phyloP scores from a whole-genome alignment of 805 yeast genomes.

The Osmozyma mogii region DNA sequence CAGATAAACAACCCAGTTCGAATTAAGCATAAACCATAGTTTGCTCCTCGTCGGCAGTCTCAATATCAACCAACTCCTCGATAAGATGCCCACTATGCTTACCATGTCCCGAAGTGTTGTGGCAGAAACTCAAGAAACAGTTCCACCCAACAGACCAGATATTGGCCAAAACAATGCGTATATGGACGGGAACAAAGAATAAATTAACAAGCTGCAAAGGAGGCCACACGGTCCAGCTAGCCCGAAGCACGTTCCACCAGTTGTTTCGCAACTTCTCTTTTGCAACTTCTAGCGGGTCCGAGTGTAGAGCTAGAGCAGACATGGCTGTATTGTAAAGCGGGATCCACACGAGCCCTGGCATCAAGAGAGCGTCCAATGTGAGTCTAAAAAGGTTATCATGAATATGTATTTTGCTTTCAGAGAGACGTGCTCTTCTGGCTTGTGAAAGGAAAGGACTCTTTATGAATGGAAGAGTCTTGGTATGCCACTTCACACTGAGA shows the following conservation, averaged over 20 bases:
- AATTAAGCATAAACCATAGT: constrained; percentile 23
- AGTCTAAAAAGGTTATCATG: constrained; percentile 20
- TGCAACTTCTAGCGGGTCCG: constrained; percentile 25
- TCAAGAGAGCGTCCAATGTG: constrained; percentile 27
- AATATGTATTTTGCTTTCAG: constrained; percentile 8
- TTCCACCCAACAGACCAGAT: constrained; percentile 37
- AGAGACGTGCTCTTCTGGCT: constrained; percentile 6
- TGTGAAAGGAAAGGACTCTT: constrained; percentile 25
- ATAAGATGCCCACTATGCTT: constrained; percentile 27
- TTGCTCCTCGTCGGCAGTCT: constrained; percentile 26
- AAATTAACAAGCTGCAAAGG: constrained; percentile 30
- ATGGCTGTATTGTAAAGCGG: constrained; percentile 35
- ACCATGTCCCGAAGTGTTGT: constrained; percentile 38
- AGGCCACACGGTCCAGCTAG: constrained; percentile 39
- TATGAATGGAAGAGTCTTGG: constrained; percentile 28
- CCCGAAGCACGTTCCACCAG: constrained; percentile 34
- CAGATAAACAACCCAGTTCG: not conserved
- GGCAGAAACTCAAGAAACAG: constrained; percentile 37
- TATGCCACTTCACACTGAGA: constrained; percentile 31
- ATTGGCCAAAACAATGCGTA: constrained; percentile 30
- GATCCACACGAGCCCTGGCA: constrained; percentile 34
- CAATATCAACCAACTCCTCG: constrained; percentile 34
- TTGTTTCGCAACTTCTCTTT: constrained; percentile 25
- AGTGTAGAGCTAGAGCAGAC: constrained; percentile 29
- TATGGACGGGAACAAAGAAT: constrained; percentile 31